A percentile compares a stretch with the other conserved stretches of the same genome.
Evolutionary conservation across 768 basidiomycete genomes (phyloP).

Genomic region (Ephemerocybe angulata): DNA sequence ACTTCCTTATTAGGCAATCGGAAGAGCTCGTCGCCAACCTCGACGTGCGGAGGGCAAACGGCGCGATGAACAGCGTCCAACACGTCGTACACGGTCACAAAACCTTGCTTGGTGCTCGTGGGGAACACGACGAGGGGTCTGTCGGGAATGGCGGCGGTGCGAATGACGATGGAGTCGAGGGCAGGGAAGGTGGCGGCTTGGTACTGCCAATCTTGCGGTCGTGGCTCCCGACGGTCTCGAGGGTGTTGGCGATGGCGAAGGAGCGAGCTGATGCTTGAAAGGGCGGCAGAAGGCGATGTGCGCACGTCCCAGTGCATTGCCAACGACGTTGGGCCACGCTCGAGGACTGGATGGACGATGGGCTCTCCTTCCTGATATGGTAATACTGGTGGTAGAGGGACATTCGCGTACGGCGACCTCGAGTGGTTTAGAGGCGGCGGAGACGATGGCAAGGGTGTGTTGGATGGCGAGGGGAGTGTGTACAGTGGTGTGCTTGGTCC

Average conservation of each 20-base stretch:
- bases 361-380: neutral
- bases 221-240: neutral
- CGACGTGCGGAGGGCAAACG: neutral
- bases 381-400: neutral
- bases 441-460: neutral
- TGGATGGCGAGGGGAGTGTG: neutral
- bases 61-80: neutral
- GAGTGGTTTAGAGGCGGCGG: conserved; percentile 1
- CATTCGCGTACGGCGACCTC: neutral
- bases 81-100: neutral
- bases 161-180: neutral
- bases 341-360: neutral
- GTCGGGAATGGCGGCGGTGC: neutral
- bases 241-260: neutral
- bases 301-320: neutral
- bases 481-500: neutral
- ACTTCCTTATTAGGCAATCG: neutral
- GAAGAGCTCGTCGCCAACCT: neutral
- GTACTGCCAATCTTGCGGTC: neutral
- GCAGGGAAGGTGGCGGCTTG: neutral
- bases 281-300: neutral
- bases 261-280: neutral
- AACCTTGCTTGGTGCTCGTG: neutral
- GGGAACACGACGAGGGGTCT: neutral
- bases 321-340: neutral